These are phyloP conservation scores for Colletotrichum sp. DNA, from an alignment of 2,329 filamentous ascomycete genomes.

Conservation along the genomic window DNA sequence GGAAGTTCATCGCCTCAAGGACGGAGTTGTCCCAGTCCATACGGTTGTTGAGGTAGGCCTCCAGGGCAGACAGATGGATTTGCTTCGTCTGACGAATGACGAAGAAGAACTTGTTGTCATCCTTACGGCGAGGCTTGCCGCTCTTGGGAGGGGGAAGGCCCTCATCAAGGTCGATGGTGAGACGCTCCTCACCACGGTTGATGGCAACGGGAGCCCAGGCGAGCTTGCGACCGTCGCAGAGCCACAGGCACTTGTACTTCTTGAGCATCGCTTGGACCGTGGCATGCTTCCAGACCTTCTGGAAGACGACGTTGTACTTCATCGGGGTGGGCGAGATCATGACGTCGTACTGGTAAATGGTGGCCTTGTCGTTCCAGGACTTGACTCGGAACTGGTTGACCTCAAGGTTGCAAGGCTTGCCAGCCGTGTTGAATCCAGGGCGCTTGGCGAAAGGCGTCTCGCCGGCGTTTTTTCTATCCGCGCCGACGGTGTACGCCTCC, in stretches of 20 bases:
- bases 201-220: constrained; percentile 66
- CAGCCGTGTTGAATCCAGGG: constrained; percentile 62
- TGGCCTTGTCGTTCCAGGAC: constrained; percentile 57
- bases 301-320: constrained; percentile 68
- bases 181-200: constrained; percentile 52
- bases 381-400: constrained; percentile 80
- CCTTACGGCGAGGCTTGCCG: constrained; percentile 30
- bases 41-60: constrained; percentile 67
- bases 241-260: constrained; percentile 56
- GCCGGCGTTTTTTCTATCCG: constrained; percentile 23
- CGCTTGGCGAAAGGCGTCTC: constrained; percentile 46
- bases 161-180: constrained; percentile 75
- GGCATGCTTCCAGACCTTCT: constrained; percentile 76
- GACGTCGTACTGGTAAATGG: constrained; percentile 86
- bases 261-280: constrained; percentile 61
- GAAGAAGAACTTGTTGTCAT: constrained; percentile 60
- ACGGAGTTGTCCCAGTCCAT: constrained; percentile 68
- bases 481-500: constrained; percentile 52
- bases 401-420: constrained; percentile 57
- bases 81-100: constrained; percentile 68
- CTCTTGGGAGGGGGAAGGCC: constrained; percentile 53
- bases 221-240: constrained; percentile 84
- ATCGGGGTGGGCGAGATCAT: constrained; percentile 66
- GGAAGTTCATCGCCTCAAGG: constrained; percentile 84
- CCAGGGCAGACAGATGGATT: constrained; percentile 71